Base-by-base conservation (phyloP, 495 filamentous ascomycete genomes). In the Hyaloscypha variabilis region DNA sequence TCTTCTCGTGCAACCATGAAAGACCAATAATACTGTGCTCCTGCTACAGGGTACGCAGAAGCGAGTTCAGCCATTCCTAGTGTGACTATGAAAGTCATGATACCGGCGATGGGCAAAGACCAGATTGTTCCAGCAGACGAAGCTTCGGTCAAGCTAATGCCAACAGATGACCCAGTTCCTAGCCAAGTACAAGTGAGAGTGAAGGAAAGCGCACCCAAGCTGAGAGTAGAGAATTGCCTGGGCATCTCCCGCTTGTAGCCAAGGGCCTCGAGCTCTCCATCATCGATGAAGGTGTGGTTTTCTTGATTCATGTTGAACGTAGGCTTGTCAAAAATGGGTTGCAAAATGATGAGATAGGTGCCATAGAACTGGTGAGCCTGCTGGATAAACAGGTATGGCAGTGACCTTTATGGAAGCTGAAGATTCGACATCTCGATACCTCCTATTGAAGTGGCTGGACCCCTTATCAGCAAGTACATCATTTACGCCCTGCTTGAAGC, bases 31-130 rank as follows among this genome's bases (percentile, higher is more conserved):
- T 85, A 85, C 64, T 83, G 60, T 29, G 23, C 51, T 6, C 59
- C 49, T 24, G 21, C 21, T 14, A 50, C 25, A 28, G 36, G 28
- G 21, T 14, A 58, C 80, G 86, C 85, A 1, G 81, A 85, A n/a
- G 79, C 82, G 79, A 86, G 83, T 63, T 85, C 83, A 1, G 81
- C 79, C 55, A 88, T 74, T 36, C 78, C 81, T 8, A 34, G 31
- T 34, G 79, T 75, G 64, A 81, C 81, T 19, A 86, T 78, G n/a
- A 81, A 74, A 8, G 73, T 58, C 53, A 81, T 83, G 29, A 62
- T 6, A 14, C 36, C 52, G 53, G 31, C 31, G 31, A 34, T 34
- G 13, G 31, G 31, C 31, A 34, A 34, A 8, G 31, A 34, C 31
- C 31, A 34, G 31, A 34, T 34, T 34, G 31, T 34, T 34, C 31